Conservation (phyloP, 1,284 basidiomycete genomes). For the Fomitiporia mediterranea region DNA sequence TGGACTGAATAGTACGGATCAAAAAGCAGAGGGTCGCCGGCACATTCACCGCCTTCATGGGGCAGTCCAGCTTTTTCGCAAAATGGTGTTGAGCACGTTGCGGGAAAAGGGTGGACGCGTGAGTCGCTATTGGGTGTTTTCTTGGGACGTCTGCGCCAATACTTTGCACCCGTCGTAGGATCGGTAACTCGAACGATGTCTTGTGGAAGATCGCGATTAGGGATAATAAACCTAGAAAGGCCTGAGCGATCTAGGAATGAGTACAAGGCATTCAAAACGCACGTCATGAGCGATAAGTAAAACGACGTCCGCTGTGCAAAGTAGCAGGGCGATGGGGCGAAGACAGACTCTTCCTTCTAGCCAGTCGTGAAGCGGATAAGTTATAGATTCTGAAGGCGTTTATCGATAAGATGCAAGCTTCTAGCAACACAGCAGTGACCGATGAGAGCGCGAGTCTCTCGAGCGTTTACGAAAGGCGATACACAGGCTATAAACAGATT, state of each 20-base stretch:
- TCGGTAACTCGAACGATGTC: slow-evolving; percentile 4
- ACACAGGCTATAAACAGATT: not conserved
- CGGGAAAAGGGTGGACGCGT: not conserved
- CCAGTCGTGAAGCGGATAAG: not conserved
- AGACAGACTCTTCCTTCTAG: not conserved
- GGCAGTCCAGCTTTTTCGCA: slow-evolving; percentile 1
- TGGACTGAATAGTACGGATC: not conserved
- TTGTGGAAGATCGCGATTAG: slow-evolving; percentile 5
- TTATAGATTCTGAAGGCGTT: not conserved
- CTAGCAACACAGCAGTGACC: not conserved
- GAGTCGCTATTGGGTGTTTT: not conserved
- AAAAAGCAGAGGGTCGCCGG: not conserved
- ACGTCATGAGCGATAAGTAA: not conserved
- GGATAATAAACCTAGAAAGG: slow-evolving; percentile 3
- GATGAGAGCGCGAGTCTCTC: too few relatives aligned
- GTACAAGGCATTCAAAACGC: not conserved
- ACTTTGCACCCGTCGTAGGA: slow-evolving; percentile 13
- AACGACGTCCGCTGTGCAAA: not conserved
- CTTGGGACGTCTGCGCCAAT: not conserved
- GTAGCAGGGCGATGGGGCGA: not conserved
- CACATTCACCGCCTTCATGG: slow-evolving; percentile 1
- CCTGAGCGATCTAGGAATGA: not conserved
- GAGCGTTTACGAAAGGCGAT: not conserved
- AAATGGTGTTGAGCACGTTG: slow-evolving; percentile 5
- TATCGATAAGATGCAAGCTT: not conserved